Conservation (phyloP, 306 rosid species). For the Lathyrus oleraceus region DNA sequence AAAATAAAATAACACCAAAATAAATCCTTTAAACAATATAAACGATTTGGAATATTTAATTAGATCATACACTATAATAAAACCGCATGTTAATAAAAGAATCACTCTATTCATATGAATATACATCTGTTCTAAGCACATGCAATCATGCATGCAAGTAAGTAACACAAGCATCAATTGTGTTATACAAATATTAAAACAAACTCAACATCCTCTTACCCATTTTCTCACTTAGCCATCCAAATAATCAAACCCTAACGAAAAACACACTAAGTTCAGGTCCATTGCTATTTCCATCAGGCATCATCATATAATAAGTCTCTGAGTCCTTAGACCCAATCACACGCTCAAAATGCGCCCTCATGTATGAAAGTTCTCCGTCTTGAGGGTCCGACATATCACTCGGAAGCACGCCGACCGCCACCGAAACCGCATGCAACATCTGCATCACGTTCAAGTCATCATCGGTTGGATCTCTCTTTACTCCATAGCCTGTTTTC, state of each 20-base stretch:
- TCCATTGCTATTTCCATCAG: conserved; percentile 58
- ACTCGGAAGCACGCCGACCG: conserved; percentile 73
- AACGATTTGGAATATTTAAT: neutral
- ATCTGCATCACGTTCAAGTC: conserved; percentile 73
- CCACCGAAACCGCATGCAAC: conserved; percentile 64
- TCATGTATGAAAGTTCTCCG: conserved; percentile 73
- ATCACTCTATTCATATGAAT: neutral
- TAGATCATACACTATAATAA: neutral
- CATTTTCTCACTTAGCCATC: conserved; percentile 20
- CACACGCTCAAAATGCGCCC: conserved; percentile 72
- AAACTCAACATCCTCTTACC: neutral
- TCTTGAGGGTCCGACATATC: conserved; percentile 45
- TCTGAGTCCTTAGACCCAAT: conserved; percentile 84
- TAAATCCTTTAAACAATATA: neutral
- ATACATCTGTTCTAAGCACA: neutral
- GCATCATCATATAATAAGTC: conserved; percentile 82
- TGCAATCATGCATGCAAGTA: conserved; percentile 1
- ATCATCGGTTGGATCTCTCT: conserved; percentile 67
- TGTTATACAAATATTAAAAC: neutral
- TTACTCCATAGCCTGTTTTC: conserved; percentile 76
- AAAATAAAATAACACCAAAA: neutral
- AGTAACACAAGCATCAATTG: neutral
- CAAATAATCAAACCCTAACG: conserved; percentile 55
- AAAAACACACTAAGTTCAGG: conserved; percentile 74
- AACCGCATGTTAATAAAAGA: neutral